Evolutionary conservation across 345 rosid genomes (phyloP), one percentile per base, ranked within the genome.

Genomic region (Syzygium oleosum): DNA sequence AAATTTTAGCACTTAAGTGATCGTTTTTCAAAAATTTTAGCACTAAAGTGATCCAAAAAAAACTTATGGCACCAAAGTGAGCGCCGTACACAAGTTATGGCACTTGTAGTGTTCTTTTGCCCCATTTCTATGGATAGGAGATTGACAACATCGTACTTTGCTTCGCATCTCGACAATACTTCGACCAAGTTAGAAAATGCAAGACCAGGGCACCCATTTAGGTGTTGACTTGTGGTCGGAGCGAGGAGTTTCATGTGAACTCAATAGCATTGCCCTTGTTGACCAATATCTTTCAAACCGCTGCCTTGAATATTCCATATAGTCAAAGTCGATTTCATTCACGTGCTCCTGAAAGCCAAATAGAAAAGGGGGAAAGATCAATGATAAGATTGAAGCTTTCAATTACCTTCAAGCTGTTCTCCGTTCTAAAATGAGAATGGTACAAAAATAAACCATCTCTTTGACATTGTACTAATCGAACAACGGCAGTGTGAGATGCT

Each of bases 271-370:
- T 73, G 63, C 29, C 91, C 88, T 95, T 52, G 83, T 89, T 31
- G 85, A 85, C 98, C 96, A 93, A 55, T 94, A 95, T 85, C 91
- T 94, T 59, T 92, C 89, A 58, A 95, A 90, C 88, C 98, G 92
- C 90, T 94, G 96, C 91, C 90, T 91, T 29, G 96, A 96, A 88
- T 95, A 95, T 85, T 91, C 94, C 79, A 87, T 84, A 89, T 92
- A 95, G 91, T 95, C 94, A 78, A 95, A 95, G 59, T 94, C 98
- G 85, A 95, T 92, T 63, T 90, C 91, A 84, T 93, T 95, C 65
- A 94, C 94, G 43, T 93, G 92, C 12, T 91, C 95, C 98, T 93
- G 95, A 84, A 86, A 65, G 68, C 17, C 53, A 85, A 51, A 88
- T 5, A 52, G 51, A 85, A 85, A 58, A n/a, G n/a, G 22, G n/a